A percentile compares a stretch with the other conserved stretches of the same genome.
Conservation (phyloP, 2,329 filamentous ascomycete genomes). For the Metarhizium humberi region DNA sequence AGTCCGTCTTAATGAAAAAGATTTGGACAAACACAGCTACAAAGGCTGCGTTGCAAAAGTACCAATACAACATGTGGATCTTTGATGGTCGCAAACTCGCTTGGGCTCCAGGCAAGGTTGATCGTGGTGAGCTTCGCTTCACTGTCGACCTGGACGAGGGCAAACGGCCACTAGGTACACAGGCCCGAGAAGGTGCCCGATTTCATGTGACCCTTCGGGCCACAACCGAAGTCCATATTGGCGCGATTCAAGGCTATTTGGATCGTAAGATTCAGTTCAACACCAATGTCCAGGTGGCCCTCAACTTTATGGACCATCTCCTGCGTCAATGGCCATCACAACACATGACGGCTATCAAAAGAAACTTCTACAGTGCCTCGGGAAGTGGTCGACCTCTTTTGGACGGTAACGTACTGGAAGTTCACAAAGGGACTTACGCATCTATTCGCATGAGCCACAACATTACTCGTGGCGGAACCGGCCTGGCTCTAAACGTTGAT, state of each 20-base stretch:
- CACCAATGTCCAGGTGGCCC: slow-evolving; percentile 61
- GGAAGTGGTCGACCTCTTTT: slow-evolving; percentile 47
- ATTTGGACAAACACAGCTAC: slow-evolving; percentile 62
- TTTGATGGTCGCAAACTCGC: slow-evolving; percentile 80
- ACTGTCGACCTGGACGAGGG: slow-evolving; percentile 66
- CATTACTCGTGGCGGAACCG: slow-evolving; percentile 38
- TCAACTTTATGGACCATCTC: slow-evolving; percentile 88
- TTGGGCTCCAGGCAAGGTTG: slow-evolving; percentile 48
- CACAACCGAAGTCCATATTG: slow-evolving; percentile 61
- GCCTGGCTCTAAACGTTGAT: slow-evolving; percentile 78
- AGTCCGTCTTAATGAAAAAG: slow-evolving; percentile 58
- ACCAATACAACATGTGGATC: slow-evolving; percentile 46
- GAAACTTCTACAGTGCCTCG: slow-evolving; percentile 64
- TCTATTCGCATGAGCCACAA: slow-evolving; percentile 67
- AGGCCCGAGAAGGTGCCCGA: slow-evolving; percentile 29
- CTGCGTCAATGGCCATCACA: slow-evolving; percentile 70
- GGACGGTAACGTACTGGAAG: slow-evolving; percentile 50
- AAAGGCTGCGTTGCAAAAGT: slow-evolving; percentile 41
- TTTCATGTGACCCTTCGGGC: slow-evolving; percentile 54
- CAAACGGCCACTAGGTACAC: slow-evolving; percentile 28
- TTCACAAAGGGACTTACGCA: slow-evolving; percentile 82
- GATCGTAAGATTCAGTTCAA: slow-evolving; percentile 49
- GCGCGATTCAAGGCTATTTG: slow-evolving; percentile 58
- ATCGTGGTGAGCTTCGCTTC: slow-evolving; percentile 43
- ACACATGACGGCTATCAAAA: slow-evolving; percentile 61